These are phyloP conservation scores for Teunomyces lycoperdinae DNA, from an alignment of 805 yeast species.

Conservation along the genomic window DNA sequence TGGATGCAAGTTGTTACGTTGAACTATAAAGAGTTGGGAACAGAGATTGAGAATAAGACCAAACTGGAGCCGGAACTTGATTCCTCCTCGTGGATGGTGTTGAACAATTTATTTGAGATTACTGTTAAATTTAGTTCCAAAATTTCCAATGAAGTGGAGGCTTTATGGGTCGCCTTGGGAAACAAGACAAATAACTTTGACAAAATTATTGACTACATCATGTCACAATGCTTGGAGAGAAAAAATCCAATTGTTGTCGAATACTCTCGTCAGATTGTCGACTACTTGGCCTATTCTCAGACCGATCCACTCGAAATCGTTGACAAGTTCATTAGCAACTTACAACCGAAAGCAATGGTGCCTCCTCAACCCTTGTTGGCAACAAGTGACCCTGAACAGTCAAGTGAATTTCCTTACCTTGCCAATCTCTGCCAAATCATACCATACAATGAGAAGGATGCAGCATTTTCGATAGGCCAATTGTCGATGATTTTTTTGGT, in stretches of 20 bases:
- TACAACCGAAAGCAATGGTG: conserved; percentile 88
- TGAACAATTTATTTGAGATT: conserved; percentile 78
- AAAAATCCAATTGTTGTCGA: conserved; percentile 75
- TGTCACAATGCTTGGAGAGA: conserved; percentile 63
- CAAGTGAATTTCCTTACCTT: conserved; percentile 60
- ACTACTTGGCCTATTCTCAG: conserved; percentile 60
- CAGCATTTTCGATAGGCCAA: conserved; percentile 84
- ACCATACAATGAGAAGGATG: conserved; percentile 54
- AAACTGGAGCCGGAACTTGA: conserved; percentile 13
- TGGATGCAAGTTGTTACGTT: conserved; percentile 89
- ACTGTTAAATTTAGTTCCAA: conserved; percentile 73
- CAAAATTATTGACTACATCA: conserved; percentile 66
- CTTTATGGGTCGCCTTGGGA: conserved; percentile 93
- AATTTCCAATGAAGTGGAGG: conserved; percentile 86
- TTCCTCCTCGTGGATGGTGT: conserved; percentile 55
- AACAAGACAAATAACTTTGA: conserved; percentile 66
- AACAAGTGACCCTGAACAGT: conserved; percentile 1
- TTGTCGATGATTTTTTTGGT: conserved; percentile 81
- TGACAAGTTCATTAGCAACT: conserved; percentile 62
- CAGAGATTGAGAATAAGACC: conserved; percentile 8
- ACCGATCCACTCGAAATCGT: conserved; percentile 47
- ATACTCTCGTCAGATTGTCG: conserved; percentile 75
- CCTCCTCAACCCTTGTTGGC: conserved; percentile 48
- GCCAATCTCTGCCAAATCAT: conserved; percentile 68
- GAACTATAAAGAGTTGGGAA: conserved; percentile 19